Evolutionary conservation across 2,329 filamentous ascomycete genomes (phyloP), one percentile per base, ranked within the genome.

Genomic region (Nothopassalora personata): DNA sequence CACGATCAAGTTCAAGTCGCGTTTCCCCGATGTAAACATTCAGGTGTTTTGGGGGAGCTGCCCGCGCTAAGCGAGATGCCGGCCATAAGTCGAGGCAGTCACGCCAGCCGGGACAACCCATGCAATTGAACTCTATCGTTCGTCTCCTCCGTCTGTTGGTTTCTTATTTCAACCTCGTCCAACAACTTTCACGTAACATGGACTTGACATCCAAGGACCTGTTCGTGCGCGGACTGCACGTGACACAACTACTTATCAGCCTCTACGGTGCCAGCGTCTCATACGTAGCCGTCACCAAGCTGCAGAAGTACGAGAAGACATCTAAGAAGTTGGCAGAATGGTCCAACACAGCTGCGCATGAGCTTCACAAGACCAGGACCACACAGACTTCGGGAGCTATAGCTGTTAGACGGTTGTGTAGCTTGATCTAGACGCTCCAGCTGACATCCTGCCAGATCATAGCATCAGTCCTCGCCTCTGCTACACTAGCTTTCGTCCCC

Each of bases 281-380:
- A 54, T 76, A 73, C 60, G 66, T 73, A 49, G 73, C 78, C 48
- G 76, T 80, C 64, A 72, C 66, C 39, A 78, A 77, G 58, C 73
- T 80, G 4, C 72, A 70, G 33, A 72, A 73, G 53, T 80, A 80
- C 65, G 78, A 81, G 64, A 69, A 74, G n/a, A 73, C 73, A 28
- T 69, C 70, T 47, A 71, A 80, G 64, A 78, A 76, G 62, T 72
- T 75, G 15, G 78, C 79, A 8, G 73, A 77, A 61, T 75, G 75
- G 68, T 79, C 77, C 3, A 72, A 45, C 13, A 46, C 27, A 47
- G 78, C 76, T 7, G 75, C 70, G 39, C 62, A 70, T 5, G 74
- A 80, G 63, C 68, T 80, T 23, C 68, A 74, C 64, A 74, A 75
- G 65, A 80, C 79, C 3, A 71, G 77, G 54, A 74, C 71, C 0